These are phyloP conservation scores for Quercus ilex DNA, from an alignment of 306 rosid species.

Conservation along the genomic window DNA sequence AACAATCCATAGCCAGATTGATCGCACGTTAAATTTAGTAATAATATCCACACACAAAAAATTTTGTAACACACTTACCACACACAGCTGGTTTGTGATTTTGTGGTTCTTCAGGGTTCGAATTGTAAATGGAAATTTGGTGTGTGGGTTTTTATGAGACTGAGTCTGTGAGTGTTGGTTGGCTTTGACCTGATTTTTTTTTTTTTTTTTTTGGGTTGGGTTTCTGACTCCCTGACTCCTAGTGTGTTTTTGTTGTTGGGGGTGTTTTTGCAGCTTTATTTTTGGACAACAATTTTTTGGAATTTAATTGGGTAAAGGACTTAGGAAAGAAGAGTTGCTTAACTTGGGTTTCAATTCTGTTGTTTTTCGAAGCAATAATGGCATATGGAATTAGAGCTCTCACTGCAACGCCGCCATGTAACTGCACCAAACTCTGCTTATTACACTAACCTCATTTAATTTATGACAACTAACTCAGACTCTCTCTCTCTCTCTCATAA, in stretches of 20 bases:
- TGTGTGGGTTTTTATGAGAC: constrained; percentile 1
- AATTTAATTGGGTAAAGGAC: neutral
- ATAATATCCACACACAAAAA: neutral
- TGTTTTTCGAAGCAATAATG: constrained; percentile 61
- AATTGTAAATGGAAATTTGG: neutral
- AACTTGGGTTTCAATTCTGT: constrained; percentile 23
- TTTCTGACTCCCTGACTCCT: constrained; percentile 20
- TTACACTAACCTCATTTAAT: constrained; percentile 29
- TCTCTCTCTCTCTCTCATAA: constrained; percentile 14
- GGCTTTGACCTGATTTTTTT: constrained; percentile 28
- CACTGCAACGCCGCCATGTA: constrained; percentile 98
- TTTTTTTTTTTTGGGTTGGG: neutral
- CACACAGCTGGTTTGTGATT: neutral
- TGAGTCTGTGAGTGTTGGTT: neutral
- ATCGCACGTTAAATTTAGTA: neutral
- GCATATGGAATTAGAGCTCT: constrained; percentile 82
- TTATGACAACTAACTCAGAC: constrained; percentile 23
- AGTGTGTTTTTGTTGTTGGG: constrained; percentile 31
- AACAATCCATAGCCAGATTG: constrained; percentile 74
- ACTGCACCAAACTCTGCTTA: constrained; percentile 62
- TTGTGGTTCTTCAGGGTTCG: constrained; percentile 21
- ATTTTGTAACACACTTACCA: neutral
- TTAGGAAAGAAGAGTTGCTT: neutral
- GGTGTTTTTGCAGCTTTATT: constrained; percentile 52
- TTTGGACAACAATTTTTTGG: constrained; percentile 9